These are phyloP conservation scores for Pichia ethanolica DNA, from an alignment of 805 yeast genomes.

Conservation along the genomic window DNA sequence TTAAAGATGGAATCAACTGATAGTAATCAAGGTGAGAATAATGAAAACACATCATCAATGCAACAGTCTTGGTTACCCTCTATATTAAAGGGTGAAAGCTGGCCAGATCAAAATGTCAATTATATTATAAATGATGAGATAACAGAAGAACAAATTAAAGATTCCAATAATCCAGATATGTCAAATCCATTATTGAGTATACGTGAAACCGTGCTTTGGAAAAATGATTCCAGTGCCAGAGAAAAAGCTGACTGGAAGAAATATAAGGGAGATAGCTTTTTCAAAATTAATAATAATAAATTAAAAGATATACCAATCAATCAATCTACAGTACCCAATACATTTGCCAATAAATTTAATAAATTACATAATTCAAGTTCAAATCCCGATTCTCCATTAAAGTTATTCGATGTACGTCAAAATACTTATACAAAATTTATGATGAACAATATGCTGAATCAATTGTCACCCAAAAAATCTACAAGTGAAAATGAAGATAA, in stretches of 20 bases:
- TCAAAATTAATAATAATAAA: constrained; percentile 15
- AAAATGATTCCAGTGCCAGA: constrained; percentile 12
- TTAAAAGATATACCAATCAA: constrained; percentile 15
- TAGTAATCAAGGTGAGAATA: background rate
- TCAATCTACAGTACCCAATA: constrained; percentile 20
- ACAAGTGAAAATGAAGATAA: constrained; percentile 4
- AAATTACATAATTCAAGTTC: constrained; percentile 8
- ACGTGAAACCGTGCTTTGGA: constrained; percentile 21
- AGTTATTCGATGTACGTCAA: constrained; percentile 23
- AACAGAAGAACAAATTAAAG: background rate
- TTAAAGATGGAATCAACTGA: background rate
- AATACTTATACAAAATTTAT: constrained; percentile 26
- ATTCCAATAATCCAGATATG: background rate
- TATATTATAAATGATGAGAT: background rate
- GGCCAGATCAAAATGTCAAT: constrained; percentile 17
- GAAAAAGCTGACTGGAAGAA: constrained; percentile 27
- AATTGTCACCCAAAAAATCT: constrained; percentile 13
- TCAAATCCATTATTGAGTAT: constrained; percentile 18
- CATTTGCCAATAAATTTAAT: constrained; percentile 24
- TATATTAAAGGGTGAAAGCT: constrained; percentile 18
- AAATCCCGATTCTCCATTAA: constrained; percentile 24
- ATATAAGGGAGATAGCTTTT: constrained; percentile 17
- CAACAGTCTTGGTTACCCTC: constrained; percentile 21
- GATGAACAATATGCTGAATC: constrained; percentile 21
- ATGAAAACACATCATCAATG: background rate